These are phyloP conservation scores for Cordyceps javanica DNA, from an alignment of 2,329 filamentous ascomycete genomes.

Conservation along the genomic window DNA sequence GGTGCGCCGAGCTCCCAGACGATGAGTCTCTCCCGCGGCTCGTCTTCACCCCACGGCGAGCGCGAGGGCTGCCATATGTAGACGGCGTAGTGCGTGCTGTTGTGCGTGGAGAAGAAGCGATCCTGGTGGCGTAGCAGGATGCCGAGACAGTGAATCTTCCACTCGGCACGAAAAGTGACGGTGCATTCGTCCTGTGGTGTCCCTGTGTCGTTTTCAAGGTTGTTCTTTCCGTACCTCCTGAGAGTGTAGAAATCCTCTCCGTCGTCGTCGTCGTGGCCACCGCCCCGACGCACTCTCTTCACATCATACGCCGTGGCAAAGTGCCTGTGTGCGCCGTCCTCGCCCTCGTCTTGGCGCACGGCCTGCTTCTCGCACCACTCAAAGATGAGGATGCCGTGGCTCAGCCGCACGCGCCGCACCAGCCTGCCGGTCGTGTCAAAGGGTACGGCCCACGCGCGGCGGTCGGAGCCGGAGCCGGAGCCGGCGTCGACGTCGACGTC, in stretches of 20 bases:
- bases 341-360: slow-evolving; percentile 31
- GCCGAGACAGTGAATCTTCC: slow-evolving; percentile 53
- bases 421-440: slow-evolving; percentile 44
- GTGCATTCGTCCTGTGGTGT: slow-evolving; percentile 30
- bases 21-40: slow-evolving; percentile 50
- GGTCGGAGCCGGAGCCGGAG: too few relatives aligned
- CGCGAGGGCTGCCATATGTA: slow-evolving; percentile 57
- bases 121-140: slow-evolving; percentile 48
- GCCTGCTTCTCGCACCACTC: slow-evolving; percentile 54
- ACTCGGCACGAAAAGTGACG: slow-evolving; percentile 49
- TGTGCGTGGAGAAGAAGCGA: slow-evolving; percentile 59
- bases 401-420: slow-evolving; percentile 48
- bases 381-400: slow-evolving; percentile 50
- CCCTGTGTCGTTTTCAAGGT: neutral
- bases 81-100: slow-evolving; percentile 51
- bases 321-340: slow-evolving; percentile 43
- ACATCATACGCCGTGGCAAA: slow-evolving; percentile 56
- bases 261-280: slow-evolving; percentile 5
- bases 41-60: slow-evolving; percentile 48
- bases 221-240: neutral
- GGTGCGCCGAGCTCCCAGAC: slow-evolving; percentile 52
- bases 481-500: slow-evolving; percentile 46
- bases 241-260: slow-evolving; percentile 2
- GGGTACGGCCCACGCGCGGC: slow-evolving; percentile 38
- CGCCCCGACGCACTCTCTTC: neutral